Conservation (phyloP, 108 stramenopile genomes). For the Asterionellopsis glacialis region DNA sequence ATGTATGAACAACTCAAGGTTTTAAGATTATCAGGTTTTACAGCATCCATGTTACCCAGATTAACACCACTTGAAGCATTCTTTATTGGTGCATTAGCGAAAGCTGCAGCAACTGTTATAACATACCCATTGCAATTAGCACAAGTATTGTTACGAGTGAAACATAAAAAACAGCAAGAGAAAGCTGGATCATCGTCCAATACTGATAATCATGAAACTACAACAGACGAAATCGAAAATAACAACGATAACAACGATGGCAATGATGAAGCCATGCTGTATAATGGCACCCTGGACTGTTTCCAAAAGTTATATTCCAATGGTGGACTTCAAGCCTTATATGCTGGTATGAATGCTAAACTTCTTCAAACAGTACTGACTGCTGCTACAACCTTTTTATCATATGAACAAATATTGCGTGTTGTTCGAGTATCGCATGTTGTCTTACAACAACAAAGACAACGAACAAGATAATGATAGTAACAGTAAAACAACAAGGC, state of each 20-base stretch:
- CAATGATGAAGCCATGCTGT: slow-evolving; percentile 6
- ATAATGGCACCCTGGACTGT: slow-evolving; percentile 69
- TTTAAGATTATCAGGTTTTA: slow-evolving; percentile 3
- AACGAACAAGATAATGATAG: too few relatives aligned
- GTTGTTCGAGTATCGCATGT: slow-evolving; percentile 12
- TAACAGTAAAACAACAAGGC: too few relatives aligned
- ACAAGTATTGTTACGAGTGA: slow-evolving; percentile 34
- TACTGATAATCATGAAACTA: neutral
- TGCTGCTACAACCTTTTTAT: slow-evolving; percentile 82
- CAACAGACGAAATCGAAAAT: too few relatives aligned
- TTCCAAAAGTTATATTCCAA: slow-evolving; percentile 54
- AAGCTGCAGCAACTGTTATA: slow-evolving; percentile 78
- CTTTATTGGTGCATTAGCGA: slow-evolving; percentile 82
- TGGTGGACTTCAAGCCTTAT: slow-evolving; percentile 46
- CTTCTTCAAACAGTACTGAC: slow-evolving; percentile 89
- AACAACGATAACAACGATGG: neutral
- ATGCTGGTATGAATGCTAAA: slow-evolving; percentile 89
- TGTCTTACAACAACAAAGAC: too few relatives aligned
- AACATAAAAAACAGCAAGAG: slow-evolving; percentile 1
- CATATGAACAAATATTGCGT: slow-evolving; percentile 81
- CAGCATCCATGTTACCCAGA: slow-evolving; percentile 1
- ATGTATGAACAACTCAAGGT: slow-evolving; percentile 80
- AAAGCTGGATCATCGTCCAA: neutral
- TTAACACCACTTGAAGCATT: slow-evolving; percentile 76
- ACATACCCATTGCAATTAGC: slow-evolving; percentile 90